Conservation (phyloP, 805 yeast genomes). For the Candida coquimbonensis region DNA sequence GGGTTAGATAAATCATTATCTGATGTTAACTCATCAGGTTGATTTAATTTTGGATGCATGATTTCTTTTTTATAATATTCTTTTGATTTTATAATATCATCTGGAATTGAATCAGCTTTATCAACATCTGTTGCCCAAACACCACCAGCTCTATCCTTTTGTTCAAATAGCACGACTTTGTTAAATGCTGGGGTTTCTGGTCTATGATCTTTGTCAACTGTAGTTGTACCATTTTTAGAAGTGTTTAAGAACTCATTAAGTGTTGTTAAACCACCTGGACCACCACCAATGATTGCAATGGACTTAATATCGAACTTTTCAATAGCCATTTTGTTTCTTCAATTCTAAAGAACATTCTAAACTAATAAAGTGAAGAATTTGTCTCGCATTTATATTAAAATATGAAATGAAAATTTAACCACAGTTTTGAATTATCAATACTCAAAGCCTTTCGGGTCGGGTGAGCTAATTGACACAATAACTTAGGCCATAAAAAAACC, state of each 20-base stretch:
- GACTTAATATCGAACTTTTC: constrained; percentile 14
- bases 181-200: constrained; percentile 21
- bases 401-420: too few species aligned
- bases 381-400: too few species aligned
- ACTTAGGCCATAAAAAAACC: too few species aligned
- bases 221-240: constrained; percentile 23
- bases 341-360: too few species aligned
- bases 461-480: too few species aligned
- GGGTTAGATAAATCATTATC: constrained; percentile 14
- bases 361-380: too few species aligned
- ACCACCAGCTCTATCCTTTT: constrained; percentile 33
- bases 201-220: constrained; percentile 10
- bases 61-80: constrained; percentile 27
- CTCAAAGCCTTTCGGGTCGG: too few species aligned
- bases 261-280: constrained; percentile 31
- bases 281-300: constrained; percentile 31
- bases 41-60: constrained; percentile 19
- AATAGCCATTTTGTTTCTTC: too few species aligned
- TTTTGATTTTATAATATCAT: constrained; percentile 22
- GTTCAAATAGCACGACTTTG: constrained; percentile 35
- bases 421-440: too few species aligned
- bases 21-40: constrained; percentile 8
- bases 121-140: constrained; percentile 29
- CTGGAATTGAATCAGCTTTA: constrained; percentile 14
- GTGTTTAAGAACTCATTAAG: constrained; percentile 27